Evolutionary conservation across 495 filamentous ascomycete genomes (phyloP), one percentile per base, ranked within the genome.

Genomic region (Hyaloscypha bicolor): DNA sequence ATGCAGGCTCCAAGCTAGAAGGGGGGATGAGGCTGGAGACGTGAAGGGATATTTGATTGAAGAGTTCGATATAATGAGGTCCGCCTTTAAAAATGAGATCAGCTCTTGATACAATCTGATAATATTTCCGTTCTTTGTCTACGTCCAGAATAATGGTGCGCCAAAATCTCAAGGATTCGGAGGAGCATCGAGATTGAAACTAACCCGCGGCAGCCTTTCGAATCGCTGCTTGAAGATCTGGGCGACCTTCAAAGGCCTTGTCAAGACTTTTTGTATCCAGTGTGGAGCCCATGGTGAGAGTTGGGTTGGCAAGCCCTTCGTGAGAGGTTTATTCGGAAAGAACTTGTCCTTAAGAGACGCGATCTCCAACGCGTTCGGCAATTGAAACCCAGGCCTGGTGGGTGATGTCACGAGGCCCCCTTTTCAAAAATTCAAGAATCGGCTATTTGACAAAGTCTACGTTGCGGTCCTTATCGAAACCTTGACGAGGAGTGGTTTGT

Each of bases 41-140:
- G 64, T 80, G 82, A 61, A 68, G 73, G 33, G 82, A 80, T 65
- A 87, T 86, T 21, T 83, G 71, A 71, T 87, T 87, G 74, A 87
- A 87, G 2, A 87, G 75, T 45, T 74, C 71, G 37, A 84, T 33
- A 42, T 63, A 67, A 65, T 76, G 31, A 64, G 72, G 57, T 51
- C 73, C 65, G 37, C 63, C 69, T 69, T n/a, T 56, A 39, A 21
- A 29, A 58, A 30, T 22, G n/a, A 60, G 37, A 35, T 72, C 55
- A 70, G 64, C 19, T 31, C 55, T 51, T 9, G 57, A 53, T n/a
- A 32, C 9, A 29, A 45, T 29, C 29, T 55, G 21, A 57, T 4
- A 63, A 57, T 9, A 39, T 14, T 37, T 60, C 42, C 12, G 35
- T 19, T 3, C 42, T 48, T 48, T 12, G 35, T 37, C 35, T 37